Percentiles rank a stretch among this genome's conserved stretches.
Conservation (phyloP, 169 alveolate species). For the Cryptosporidium muris region DNA sequence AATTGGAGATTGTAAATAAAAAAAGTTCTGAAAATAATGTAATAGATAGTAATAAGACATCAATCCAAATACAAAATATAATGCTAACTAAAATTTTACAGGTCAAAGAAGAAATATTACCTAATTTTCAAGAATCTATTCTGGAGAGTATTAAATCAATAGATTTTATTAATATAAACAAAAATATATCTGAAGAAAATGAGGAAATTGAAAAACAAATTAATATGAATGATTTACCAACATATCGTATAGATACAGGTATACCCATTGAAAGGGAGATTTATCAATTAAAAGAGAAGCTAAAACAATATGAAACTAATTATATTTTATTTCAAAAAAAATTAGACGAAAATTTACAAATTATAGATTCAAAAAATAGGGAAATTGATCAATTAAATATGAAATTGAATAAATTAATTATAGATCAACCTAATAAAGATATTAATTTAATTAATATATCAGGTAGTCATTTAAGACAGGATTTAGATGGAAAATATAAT, state of each 20-base stretch:
- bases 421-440: conserved; percentile 20
- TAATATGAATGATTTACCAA: conserved; percentile 36
- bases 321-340: conserved; percentile 25
- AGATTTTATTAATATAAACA: conserved; percentile 15
- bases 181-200: conserved; percentile 41
- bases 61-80: conserved; percentile 12
- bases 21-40: conserved; percentile 7
- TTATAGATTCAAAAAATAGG: conserved; percentile 36
- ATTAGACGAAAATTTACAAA: conserved; percentile 19
- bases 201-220: conserved; percentile 30
- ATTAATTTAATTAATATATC: conserved; percentile 28
- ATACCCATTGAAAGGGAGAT: conserved; percentile 41
- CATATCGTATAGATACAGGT: conserved; percentile 62
- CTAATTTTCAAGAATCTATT: conserved; percentile 28
- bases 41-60: conserved; percentile 42
- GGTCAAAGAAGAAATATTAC: conserved; percentile 20
- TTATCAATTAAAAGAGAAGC: conserved; percentile 40
- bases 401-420: conserved; percentile 36
- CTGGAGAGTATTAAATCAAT: conserved; percentile 32
- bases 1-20: neutral
- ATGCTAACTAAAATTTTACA: conserved; percentile 9
- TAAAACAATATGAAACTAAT: conserved; percentile 19
- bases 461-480: conserved; percentile 14
- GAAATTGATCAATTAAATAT: conserved; percentile 52
- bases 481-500: too few species aligned